phyloP scores from a whole-genome alignment of 176 grass and related monocot species.

The Rhynchospora breviuscula region DNA sequence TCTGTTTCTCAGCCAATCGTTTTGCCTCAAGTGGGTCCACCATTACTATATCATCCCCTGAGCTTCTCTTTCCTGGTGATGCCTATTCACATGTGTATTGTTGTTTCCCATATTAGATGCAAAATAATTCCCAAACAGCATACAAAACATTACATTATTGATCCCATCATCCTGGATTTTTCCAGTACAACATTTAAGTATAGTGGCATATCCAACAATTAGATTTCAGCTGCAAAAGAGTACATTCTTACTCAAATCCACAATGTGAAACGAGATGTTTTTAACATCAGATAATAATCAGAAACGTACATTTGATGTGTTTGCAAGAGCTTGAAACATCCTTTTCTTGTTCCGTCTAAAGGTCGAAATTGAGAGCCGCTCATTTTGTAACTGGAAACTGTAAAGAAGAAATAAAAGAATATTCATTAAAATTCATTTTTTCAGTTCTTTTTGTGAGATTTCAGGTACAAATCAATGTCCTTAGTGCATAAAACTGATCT shows the following conservation, averaged over 20 bases:
- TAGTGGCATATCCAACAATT: background rate
- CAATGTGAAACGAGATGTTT: background rate
- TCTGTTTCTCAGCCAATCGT: slow-evolving; percentile 80
- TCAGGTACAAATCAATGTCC: background rate
- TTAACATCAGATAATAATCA: background rate
- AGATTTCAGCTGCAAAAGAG: background rate
- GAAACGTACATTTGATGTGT: background rate
- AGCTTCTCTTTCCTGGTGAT: slow-evolving; percentile 56
- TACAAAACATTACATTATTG: background rate
- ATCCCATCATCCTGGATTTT: background rate
- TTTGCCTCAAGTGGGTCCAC: slow-evolving; percentile 93
- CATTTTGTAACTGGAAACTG: background rate
- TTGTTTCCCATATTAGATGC: background rate
- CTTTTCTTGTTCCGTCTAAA: slow-evolving; percentile 15
- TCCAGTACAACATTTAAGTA: background rate
- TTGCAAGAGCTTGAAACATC: slow-evolving; percentile 8
- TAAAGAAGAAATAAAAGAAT: background rate
- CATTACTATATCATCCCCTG: slow-evolving; percentile 63
- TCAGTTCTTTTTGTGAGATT: background rate
- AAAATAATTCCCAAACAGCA: background rate
- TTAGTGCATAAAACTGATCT: no score
- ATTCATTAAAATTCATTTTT: background rate
- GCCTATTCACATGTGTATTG: slow-evolving; percentile 34
- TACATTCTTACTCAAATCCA: background rate
- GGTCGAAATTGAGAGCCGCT: no score